Percentiles rank a stretch among this genome's conserved stretches.
Evolutionary conservation across 805 yeast species (phyloP).

Genomic region (Cephaloascus albidus): DNA sequence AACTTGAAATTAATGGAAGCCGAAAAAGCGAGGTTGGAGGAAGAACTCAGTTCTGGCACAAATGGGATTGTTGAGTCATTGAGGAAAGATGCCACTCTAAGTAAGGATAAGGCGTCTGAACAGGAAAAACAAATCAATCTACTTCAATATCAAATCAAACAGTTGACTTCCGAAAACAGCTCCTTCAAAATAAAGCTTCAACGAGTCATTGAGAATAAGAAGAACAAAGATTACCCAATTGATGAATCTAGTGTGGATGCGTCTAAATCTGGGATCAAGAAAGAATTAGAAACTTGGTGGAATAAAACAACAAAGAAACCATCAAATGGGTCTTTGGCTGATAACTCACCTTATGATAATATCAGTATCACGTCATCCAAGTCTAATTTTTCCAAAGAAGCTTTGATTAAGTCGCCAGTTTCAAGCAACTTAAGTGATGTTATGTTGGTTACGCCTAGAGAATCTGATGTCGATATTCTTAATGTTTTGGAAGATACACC

Average conservation of each 20-base stretch:
- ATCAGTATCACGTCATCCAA: background rate
- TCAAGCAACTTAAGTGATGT: background rate
- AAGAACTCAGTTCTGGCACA: conserved; percentile 12
- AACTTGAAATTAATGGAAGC: conserved; percentile 12
- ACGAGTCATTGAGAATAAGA: conserved; percentile 1
- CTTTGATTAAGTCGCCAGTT: background rate
- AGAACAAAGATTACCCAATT: background rate
- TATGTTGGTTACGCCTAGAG: background rate
- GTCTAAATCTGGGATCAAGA: background rate
- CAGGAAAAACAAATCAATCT: conserved; percentile 16
- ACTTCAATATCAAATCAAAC: conserved; percentile 14
- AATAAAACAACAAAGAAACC: background rate
- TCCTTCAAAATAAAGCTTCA: background rate
- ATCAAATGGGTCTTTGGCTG: background rate
- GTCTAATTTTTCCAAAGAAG: background rate
- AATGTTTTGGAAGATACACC: background rate
- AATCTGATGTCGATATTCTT: background rate
- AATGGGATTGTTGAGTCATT: conserved; percentile 13
- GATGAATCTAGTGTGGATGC: background rate
- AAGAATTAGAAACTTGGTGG: conserved; percentile 1
- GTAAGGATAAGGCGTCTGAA: conserved; percentile 12
- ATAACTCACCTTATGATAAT: background rate
- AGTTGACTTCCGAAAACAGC: conserved; percentile 10
- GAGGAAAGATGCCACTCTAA: conserved; percentile 11
- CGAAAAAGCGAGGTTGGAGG: conserved; percentile 12